Percentiles rank a stretch among this genome's conserved stretches.
Conservation (phyloP, 106 monocot species). For the Dactylorhiza incarnata region DNA sequence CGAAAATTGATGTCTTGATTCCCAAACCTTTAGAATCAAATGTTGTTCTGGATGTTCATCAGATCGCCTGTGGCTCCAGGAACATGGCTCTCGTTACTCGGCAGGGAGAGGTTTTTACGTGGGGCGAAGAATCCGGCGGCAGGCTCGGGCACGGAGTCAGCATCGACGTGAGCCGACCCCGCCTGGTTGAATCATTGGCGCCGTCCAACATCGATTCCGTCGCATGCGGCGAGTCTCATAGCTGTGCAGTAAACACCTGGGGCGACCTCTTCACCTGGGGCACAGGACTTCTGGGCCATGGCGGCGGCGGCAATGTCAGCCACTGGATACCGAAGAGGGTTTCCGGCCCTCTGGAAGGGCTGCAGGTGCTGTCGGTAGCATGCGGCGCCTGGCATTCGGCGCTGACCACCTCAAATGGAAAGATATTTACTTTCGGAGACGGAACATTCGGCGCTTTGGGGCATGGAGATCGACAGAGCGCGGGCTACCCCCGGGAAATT, state of each 20-base stretch:
- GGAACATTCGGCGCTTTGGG: constrained; percentile 53
- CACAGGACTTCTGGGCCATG: constrained; percentile 52
- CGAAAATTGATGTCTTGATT: constrained; percentile 30
- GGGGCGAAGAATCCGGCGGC: constrained; percentile 68
- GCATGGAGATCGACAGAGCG: constrained; percentile 48
- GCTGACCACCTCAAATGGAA: constrained; percentile 33
- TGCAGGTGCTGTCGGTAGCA: constrained; percentile 45
- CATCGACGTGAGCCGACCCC: constrained; percentile 29
- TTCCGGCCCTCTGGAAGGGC: constrained; percentile 45
- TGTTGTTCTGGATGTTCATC: constrained; percentile 56
- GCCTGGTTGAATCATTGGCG: constrained; percentile 40
- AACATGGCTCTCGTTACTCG: constrained; percentile 61
- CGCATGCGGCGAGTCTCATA: constrained; percentile 65
- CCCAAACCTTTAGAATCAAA: constrained; percentile 60
- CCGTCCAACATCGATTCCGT: constrained; percentile 31
- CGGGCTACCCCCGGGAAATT: constrained; percentile 36
- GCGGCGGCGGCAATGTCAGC: constrained; percentile 20
- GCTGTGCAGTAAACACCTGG: constrained; percentile 44
- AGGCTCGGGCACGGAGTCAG: constrained; percentile 57
- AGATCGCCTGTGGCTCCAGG: constrained; percentile 57
- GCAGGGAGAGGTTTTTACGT: constrained; percentile 71
- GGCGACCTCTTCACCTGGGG: constrained; percentile 74
- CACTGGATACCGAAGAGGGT: constrained; percentile 69
- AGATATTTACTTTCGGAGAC: constrained; percentile 53
- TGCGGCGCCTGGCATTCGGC: constrained; percentile 63